These are phyloP conservation scores for Citrus mangshanensis DNA, from an alignment of 345 rosid genomes.

Conservation along the genomic window DNA sequence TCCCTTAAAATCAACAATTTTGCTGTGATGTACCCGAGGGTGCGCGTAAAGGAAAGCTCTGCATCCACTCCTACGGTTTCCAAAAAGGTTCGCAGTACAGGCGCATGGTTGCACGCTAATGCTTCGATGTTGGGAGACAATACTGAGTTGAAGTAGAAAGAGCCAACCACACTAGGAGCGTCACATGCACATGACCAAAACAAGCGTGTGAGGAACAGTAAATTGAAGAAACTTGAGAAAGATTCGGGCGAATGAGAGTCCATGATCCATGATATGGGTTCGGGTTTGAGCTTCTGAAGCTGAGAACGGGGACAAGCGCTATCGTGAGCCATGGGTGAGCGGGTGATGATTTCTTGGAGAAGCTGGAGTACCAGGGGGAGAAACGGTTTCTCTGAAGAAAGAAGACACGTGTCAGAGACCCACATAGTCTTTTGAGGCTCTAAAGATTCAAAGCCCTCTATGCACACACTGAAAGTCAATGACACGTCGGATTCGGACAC, in stretches of 20 bases:
- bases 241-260: slow-evolving; percentile 78
- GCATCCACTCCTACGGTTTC: slow-evolving; percentile 60
- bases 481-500: slow-evolving; percentile 27
- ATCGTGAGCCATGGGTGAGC: slow-evolving; percentile 46
- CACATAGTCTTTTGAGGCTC: slow-evolving; percentile 39
- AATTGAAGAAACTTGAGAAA: slow-evolving; percentile 62
- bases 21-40: slow-evolving; percentile 68
- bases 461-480: slow-evolving; percentile 40
- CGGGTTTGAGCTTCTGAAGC: slow-evolving; percentile 57
- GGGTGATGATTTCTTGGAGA: slow-evolving; percentile 59
- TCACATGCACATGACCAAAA: slow-evolving; percentile 73
- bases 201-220: slow-evolving; percentile 61
- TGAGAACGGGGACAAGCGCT: slow-evolving; percentile 60
- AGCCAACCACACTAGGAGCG: slow-evolving; percentile 69
- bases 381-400: slow-evolving; percentile 68
- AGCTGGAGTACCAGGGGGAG: slow-evolving; percentile 76
- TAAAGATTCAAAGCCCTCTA: slow-evolving; percentile 38
- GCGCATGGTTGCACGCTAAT: slow-evolving; percentile 35
- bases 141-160: slow-evolving; percentile 59
- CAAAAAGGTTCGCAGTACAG: slow-evolving; percentile 65
- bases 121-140: slow-evolving; percentile 55
- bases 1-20: slow-evolving; percentile 75
- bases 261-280: slow-evolving; percentile 75
- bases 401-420: slow-evolving; percentile 67
- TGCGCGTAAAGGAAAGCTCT: slow-evolving; percentile 71